Evolutionary conservation across 305 asterid species (phyloP).

Genomic region (Fraxinus nigra): DNA sequence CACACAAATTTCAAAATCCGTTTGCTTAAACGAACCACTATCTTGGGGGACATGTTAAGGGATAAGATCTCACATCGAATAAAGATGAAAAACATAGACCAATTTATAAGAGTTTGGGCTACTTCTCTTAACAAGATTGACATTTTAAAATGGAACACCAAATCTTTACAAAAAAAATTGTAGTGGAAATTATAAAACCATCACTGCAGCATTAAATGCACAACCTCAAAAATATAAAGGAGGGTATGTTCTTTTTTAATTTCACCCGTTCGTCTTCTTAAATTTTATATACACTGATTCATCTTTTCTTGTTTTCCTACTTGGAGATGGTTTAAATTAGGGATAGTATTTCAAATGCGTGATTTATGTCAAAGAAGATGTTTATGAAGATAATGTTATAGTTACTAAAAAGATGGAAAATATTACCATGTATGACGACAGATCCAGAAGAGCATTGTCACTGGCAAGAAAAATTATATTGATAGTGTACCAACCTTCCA

Average conservation of each 20-base stretch:
- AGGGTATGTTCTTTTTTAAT: slow-evolving; percentile 34
- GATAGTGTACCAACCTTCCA: slow-evolving; percentile 68
- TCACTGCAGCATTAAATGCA: slow-evolving; percentile 58
- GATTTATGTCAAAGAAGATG: slow-evolving; percentile 65
- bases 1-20: no score
- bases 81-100: no score
- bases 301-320: background rate
- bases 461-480: slow-evolving; percentile 62
- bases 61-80: no score
- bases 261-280: no score
- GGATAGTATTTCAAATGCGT: slow-evolving; percentile 45
- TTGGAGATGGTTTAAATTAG: background rate
- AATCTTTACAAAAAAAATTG: slow-evolving; percentile 22
- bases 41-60: no score
- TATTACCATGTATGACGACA: slow-evolving; percentile 71
- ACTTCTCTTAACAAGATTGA: no score
- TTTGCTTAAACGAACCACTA: no score
- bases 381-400: slow-evolving; percentile 62
- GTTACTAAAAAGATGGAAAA: slow-evolving; percentile 62
- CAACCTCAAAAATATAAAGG: slow-evolving; percentile 51
- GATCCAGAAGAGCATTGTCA: slow-evolving; percentile 74
- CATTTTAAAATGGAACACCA: no score
- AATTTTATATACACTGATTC: background rate
- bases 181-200: slow-evolving; percentile 52
- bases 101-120: no score